Evolutionary conservation across 75 land plant genomes (phyloP).

Genomic region (Isoetes taiwanensis): DNA sequence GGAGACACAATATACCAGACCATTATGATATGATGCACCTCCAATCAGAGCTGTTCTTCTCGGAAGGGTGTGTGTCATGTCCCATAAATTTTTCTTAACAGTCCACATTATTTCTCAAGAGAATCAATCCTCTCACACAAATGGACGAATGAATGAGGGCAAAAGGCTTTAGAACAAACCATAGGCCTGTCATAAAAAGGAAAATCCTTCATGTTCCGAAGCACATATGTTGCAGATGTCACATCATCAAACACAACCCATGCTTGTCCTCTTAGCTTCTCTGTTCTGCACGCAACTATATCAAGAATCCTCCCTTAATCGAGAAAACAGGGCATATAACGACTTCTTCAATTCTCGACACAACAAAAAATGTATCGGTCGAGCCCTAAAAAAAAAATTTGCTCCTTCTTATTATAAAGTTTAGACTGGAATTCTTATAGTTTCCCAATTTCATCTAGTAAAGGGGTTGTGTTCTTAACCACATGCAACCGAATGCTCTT

Average conservation of each 20-base stretch:
- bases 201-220: slow-evolving; percentile 84
- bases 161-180: slow-evolving; percentile 46
- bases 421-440: too few species aligned
- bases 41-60: slow-evolving; percentile 25
- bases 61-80: slow-evolving; percentile 14
- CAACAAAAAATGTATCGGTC: background rate
- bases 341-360: slow-evolving; percentile 72
- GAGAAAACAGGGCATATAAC: slow-evolving; percentile 72
- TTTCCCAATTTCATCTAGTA: background rate
- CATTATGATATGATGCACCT: slow-evolving; percentile 21
- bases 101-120: background rate
- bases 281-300: slow-evolving; percentile 70
- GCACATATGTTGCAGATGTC: slow-evolving; percentile 66
- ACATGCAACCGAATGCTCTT: background rate
- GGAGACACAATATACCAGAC: slow-evolving; percentile 22
- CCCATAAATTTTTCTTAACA: slow-evolving; percentile 21
- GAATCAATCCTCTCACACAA: background rate
- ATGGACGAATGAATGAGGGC: background rate
- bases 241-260: slow-evolving; percentile 95
- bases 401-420: too few species aligned
- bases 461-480: background rate
- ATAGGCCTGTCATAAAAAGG: slow-evolving; percentile 95
- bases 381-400: too few species aligned
- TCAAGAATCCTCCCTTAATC: slow-evolving; percentile 88
- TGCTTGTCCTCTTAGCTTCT: slow-evolving; percentile 90